Conservation (phyloP, 2,329 filamentous ascomycete genomes). For the Fusarium domesticum region DNA sequence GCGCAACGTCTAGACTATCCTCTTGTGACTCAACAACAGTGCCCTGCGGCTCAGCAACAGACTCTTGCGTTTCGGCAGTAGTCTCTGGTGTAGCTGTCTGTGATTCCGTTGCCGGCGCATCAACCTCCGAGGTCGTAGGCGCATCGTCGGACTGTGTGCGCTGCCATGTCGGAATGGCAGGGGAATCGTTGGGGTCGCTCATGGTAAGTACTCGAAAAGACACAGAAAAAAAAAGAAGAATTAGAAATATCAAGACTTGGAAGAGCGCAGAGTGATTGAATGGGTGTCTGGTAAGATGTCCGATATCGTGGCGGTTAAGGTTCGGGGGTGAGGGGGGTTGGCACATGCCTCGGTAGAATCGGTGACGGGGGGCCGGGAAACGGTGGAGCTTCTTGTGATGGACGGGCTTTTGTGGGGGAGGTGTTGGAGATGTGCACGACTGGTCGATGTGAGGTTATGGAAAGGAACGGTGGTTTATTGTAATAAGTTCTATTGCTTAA, state of each 20-base stretch:
- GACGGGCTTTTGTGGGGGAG: slow-evolving; percentile 12
- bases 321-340: slow-evolving; percentile 22
- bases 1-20: slow-evolving; percentile 58
- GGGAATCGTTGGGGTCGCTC: slow-evolving; percentile 34
- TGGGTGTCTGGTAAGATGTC: slow-evolving; percentile 14
- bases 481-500: too few species aligned
- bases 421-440: too few species aligned
- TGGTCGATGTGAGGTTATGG: too few species aligned
- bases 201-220: slow-evolving; percentile 12
- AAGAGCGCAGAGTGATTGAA: slow-evolving; percentile 3
- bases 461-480: too few species aligned
- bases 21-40: slow-evolving; percentile 12
- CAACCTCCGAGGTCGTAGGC: slow-evolving; percentile 19
- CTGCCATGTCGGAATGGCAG: slow-evolving; percentile 35
- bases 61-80: slow-evolving; percentile 6
- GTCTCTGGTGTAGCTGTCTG: background rate
- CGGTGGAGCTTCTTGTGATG: slow-evolving; percentile 13
- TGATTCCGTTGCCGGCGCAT: slow-evolving; percentile 8
- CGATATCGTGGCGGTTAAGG: slow-evolving; percentile 21
- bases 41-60: background rate
- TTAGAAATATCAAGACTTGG: background rate
- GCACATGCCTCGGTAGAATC: slow-evolving; percentile 29
- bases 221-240: background rate
- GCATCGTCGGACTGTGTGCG: slow-evolving; percentile 19
- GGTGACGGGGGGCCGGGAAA: slow-evolving; percentile 17